Conservation (phyloP, 257 asterid genomes). For the Solanum sejunctum region DNA sequence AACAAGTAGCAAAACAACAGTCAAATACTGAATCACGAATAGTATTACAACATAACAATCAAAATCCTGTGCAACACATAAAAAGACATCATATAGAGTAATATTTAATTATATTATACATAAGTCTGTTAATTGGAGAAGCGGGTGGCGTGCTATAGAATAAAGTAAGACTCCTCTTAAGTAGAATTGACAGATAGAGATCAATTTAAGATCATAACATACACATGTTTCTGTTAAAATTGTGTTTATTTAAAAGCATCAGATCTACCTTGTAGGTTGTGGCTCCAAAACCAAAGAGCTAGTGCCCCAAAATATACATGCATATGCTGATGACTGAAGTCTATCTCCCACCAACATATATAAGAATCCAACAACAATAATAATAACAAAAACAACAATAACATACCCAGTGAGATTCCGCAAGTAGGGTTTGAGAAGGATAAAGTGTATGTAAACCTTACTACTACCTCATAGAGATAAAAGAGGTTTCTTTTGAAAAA, state of each 20-base stretch:
- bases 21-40: background rate
- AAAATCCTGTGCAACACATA: background rate
- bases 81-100: too few species aligned
- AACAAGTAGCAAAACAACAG: background rate
- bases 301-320: too few species aligned
- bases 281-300: background rate
- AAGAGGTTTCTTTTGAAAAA: too few species aligned
- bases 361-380: background rate
- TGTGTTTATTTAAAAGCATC: background rate
- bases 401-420: too few species aligned
- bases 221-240: background rate
- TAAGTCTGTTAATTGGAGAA: background rate
- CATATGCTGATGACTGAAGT: background rate
- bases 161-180: background rate
- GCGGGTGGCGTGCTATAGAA: background rate
- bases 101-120: too few species aligned
- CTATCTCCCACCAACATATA: background rate
- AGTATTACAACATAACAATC: background rate
- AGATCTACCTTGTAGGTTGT: background rate
- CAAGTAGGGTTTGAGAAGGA: too few species aligned
- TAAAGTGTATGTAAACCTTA: too few species aligned
- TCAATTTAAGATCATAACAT: background rate
- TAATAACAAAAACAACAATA: too few species aligned
- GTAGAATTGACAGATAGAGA: background rate
- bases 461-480: too few species aligned